Base-by-base conservation (phyloP, 768 basidiomycete genomes). In the Suillus cothurnatus region DNA sequence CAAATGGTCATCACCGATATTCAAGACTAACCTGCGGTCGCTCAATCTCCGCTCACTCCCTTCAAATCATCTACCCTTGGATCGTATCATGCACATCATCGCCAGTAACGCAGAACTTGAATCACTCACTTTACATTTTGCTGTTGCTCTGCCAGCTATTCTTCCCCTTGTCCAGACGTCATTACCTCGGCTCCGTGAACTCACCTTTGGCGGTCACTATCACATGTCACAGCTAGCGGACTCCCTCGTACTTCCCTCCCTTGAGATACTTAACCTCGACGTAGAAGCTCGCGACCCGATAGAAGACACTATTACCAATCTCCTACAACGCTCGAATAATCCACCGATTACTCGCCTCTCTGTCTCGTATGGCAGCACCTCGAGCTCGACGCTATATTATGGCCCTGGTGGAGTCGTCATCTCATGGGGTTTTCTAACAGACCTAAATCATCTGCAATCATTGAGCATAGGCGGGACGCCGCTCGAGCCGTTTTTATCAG, bases 1-100 rank as follows among this genome's bases (percentile, higher is more conserved):
- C 81, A 89, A 87, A 74, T 90, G 89, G 86, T 88, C 87, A 4
- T 89, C 90, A 0, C 88, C 91, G 1, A 85, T 92, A 78, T 85
- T 93, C 71, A 83, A 81, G 45, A 81, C 82, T 15, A 83, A 84
- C 62, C 78, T 92, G 15, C 82, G 80, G 49, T 81, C 82, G 3
- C 81, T 92, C 63, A 86, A 84, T 64, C 81, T 93, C 43, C 88
- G 87, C 32, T 84, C 89, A 1, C 85, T 91, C 12, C 88, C 88
- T 19, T 86, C 84, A 2, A 80, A 83, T 7, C 85, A 87, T 67
- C 79, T 90, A 41, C 85, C 89, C 0, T 75, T 93, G 19, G 90
- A 92, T 72, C 85, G 90, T 32, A 82, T 93, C 47, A 76, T 92
- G n/a, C 79, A 85, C 71, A 88, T 92, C 63, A 74, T 93, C 34